These are phyloP conservation scores for Chamaecyparis obtusa DNA, from an alignment of 75 land plant genomes.

Conservation along the genomic window DNA sequence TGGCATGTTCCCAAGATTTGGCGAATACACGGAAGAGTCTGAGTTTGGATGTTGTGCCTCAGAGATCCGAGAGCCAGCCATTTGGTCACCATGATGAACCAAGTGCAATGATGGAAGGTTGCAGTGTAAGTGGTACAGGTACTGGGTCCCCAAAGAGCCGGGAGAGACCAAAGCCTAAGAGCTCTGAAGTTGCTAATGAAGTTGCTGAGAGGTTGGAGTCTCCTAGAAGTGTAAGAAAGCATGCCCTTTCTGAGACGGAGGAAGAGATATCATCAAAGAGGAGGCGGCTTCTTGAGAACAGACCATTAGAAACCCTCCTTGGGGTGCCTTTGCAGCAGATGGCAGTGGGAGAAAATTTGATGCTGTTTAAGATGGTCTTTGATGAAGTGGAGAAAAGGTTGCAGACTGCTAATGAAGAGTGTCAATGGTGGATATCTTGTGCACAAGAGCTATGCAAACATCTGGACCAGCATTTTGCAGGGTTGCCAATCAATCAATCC, in stretches of 20 bases:
- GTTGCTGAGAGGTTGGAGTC: background rate
- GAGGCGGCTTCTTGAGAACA: background rate
- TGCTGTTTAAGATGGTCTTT: background rate
- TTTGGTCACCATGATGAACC: background rate
- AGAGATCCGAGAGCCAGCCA: background rate
- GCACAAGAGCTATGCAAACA: background rate
- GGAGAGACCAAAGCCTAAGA: background rate
- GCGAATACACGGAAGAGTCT: no score
- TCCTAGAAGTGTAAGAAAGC: background rate
- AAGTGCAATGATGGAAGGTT: background rate
- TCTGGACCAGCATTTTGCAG: conserved; percentile 1
- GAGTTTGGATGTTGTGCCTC: background rate
- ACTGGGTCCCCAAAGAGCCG: background rate
- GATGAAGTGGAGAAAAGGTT: background rate
- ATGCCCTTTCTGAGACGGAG: background rate
- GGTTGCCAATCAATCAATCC: background rate
- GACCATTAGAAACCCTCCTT: background rate
- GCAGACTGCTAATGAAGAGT: background rate
- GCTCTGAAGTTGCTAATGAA: background rate
- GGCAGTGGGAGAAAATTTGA: background rate
- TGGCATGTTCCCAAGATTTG: background rate
- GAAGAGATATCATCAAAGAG: conserved; percentile 1
- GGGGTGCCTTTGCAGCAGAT: background rate
- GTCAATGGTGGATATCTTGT: background rate
- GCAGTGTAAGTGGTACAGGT: conserved; percentile 8